Conservation (phyloP, 2,329 filamentous ascomycete genomes). For the Eutypella sp. region DNA sequence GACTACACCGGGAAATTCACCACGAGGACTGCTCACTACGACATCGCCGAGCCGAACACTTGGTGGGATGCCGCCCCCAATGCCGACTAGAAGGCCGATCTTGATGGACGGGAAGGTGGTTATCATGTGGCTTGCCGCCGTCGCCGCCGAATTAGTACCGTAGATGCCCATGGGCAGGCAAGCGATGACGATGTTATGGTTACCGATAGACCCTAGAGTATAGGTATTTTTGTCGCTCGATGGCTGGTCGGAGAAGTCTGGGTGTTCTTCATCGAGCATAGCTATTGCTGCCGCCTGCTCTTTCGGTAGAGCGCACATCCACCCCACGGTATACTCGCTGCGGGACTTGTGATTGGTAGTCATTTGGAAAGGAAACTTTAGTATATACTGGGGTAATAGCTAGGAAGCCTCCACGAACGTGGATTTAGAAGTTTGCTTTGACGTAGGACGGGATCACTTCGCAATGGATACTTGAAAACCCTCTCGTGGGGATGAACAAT, state of each 20-base stretch:
- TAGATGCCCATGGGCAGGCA: slow-evolving; percentile 20
- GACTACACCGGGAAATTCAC: slow-evolving; percentile 14
- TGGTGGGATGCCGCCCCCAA: slow-evolving; percentile 26
- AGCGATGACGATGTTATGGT: slow-evolving; percentile 18
- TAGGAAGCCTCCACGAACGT: too few species aligned
- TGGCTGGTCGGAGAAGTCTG: slow-evolving; percentile 1
- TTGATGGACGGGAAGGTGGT: slow-evolving; percentile 28
- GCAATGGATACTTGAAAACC: too few species aligned
- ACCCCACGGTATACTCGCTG: slow-evolving; percentile 16
- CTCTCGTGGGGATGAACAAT: too few species aligned
- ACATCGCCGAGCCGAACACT: slow-evolving; percentile 20
- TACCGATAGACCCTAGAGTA: slow-evolving; percentile 14
- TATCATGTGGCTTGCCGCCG: slow-evolving; percentile 25
- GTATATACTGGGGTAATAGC: too few species aligned
- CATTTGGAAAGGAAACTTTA: too few species aligned
- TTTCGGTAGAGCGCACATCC: slow-evolving; percentile 15
- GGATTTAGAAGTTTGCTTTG: too few species aligned
- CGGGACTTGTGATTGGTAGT: slow-evolving; percentile 1
- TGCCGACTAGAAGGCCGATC: slow-evolving; percentile 38
- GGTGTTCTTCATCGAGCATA: slow-evolving; percentile 17
- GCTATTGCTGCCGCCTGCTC: slow-evolving; percentile 15
- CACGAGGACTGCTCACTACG: slow-evolving; percentile 15
- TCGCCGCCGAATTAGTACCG: slow-evolving; percentile 29
- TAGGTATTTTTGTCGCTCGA: slow-evolving; percentile 14
- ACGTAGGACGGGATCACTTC: too few species aligned